Evolutionary conservation across 2,329 filamentous ascomycete species (phyloP).

Genomic region (Aspergillus ibericus): DNA sequence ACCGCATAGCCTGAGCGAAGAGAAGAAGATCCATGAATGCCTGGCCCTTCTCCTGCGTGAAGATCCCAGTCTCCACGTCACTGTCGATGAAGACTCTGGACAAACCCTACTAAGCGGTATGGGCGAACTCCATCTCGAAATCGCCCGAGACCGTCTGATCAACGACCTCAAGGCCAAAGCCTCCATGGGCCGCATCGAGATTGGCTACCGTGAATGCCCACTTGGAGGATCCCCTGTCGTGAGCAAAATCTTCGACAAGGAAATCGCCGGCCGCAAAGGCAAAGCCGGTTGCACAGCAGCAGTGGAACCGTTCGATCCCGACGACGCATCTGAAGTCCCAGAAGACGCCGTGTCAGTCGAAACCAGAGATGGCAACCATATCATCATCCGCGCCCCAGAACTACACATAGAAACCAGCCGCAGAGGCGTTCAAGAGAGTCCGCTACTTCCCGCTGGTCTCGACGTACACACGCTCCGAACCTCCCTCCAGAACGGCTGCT

Average conservation of each 20-base stretch:
- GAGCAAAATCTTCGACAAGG: constrained; percentile 70
- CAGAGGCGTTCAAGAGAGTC: constrained; percentile 42
- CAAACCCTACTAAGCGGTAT: constrained; percentile 93
- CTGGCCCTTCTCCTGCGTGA: constrained; percentile 79
- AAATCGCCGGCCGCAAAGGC: constrained; percentile 75
- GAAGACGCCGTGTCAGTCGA: constrained; percentile 40
- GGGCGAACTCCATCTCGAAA: constrained; percentile 94
- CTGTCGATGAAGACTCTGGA: constrained; percentile 81
- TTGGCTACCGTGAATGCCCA: constrained; percentile 88
- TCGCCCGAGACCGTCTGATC: constrained; percentile 82
- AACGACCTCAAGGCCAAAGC: constrained; percentile 86
- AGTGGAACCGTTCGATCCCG: constrained; percentile 59
- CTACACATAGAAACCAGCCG: constrained; percentile 42
- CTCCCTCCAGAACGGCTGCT: constrained; percentile 72
- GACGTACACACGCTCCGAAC: constrained; percentile 50
- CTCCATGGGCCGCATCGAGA: constrained; percentile 85
- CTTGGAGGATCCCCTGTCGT: constrained; percentile 58
- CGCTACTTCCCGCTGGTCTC: constrained; percentile 57
- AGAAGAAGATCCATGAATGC: constrained; percentile 74
- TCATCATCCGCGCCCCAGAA: constrained; percentile 57
- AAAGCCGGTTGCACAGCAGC: constrained; percentile 72
- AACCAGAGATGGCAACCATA: constrained; percentile 68
- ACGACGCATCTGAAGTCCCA: constrained; percentile 16
- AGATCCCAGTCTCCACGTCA: constrained; percentile 87
- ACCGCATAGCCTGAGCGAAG: constrained; percentile 72